A percentile compares a stretch with the other conserved stretches of the same genome.
These are phyloP conservation scores for Pleurotus ostreatus DNA, from an alignment of 768 basidiomycete genomes.

Conservation along the genomic window DNA sequence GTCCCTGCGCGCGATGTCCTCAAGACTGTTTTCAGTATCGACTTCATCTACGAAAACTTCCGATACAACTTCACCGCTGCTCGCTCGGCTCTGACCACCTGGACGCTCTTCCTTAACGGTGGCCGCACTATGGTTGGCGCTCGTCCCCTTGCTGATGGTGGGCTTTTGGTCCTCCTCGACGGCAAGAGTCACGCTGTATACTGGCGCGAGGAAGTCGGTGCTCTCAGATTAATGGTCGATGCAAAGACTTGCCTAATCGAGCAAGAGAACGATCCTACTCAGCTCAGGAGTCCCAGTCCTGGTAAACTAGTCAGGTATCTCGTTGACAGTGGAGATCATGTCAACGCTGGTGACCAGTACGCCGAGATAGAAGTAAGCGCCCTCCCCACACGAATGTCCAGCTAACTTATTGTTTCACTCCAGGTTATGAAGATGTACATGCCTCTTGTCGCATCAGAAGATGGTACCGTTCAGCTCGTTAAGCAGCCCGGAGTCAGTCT, in stretches of 20 bases:
- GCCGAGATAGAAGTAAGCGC: slow-evolving; percentile 89
- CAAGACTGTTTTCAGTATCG: slow-evolving; percentile 94
- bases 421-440: slow-evolving; percentile 99
- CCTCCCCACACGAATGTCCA: too few relatives aligned
- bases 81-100: slow-evolving; percentile 81
- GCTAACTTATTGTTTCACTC: not conserved
- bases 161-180: slow-evolving; percentile 85
- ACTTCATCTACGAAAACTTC: slow-evolving; percentile 95
- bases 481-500: slow-evolving; percentile 98
- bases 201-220: slow-evolving; percentile 98
- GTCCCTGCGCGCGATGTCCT: slow-evolving; percentile 92
- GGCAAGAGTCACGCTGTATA: slow-evolving; percentile 97
- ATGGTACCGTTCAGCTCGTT: slow-evolving; percentile 91
- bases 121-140: slow-evolving; percentile 90
- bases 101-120: slow-evolving; percentile 96
- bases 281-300: slow-evolving; percentile 91
- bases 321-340: slow-evolving; percentile 95
- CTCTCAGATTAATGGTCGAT: slow-evolving; percentile 89
- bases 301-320: slow-evolving; percentile 95
- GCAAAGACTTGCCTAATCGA: slow-evolving; percentile 98
- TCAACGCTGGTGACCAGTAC: slow-evolving; percentile 94
- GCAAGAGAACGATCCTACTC: slow-evolving; percentile 99
- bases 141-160: slow-evolving; percentile 91
- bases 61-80: slow-evolving; percentile 96
- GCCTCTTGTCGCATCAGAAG: slow-evolving; percentile 92